These are phyloP conservation scores for Uncinocarpus reesii DNA, from an alignment of 2,329 filamentous ascomycete species.

Conservation along the genomic window DNA sequence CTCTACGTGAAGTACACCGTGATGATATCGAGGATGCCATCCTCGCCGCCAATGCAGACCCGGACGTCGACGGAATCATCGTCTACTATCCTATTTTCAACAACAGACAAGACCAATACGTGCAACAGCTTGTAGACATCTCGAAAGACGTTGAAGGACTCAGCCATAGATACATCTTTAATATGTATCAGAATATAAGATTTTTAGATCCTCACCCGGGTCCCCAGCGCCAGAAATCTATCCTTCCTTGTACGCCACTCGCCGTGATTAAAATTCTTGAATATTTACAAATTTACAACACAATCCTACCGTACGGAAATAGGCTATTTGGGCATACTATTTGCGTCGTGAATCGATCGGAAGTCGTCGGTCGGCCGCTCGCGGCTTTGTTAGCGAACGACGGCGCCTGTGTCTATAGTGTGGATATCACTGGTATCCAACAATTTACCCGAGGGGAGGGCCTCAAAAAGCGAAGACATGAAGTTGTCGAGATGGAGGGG, in stretches of 20 bases:
- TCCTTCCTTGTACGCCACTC: slow-evolving; percentile 89
- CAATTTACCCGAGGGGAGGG: slow-evolving; percentile 84
- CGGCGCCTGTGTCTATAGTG: slow-evolving; percentile 86
- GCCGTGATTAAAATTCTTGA: slow-evolving; percentile 96
- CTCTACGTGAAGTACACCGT: slow-evolving; percentile 71
- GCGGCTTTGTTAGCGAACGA: slow-evolving; percentile 93
- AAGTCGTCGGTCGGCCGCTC: slow-evolving; percentile 87
- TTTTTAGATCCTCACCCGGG: slow-evolving; percentile 66
- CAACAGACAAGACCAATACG: slow-evolving; percentile 79
- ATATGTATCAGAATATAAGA: slow-evolving; percentile 98
- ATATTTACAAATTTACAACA: slow-evolving; percentile 92
- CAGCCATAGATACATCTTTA: slow-evolving; percentile 87
- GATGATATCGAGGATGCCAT: slow-evolving; percentile 85
- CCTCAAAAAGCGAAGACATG: slow-evolving; percentile 73
- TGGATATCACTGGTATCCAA: slow-evolving; percentile 85
- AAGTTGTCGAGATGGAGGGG: slow-evolving; percentile 71
- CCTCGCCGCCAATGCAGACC: slow-evolving; percentile 70
- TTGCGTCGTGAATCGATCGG: slow-evolving; percentile 90
- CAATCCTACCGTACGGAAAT: slow-evolving; percentile 84
- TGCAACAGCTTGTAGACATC: slow-evolving; percentile 86
- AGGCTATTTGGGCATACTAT: slow-evolving; percentile 87
- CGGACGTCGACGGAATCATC: slow-evolving; percentile 73
- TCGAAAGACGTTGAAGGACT: slow-evolving; percentile 93
- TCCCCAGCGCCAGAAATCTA: slow-evolving; percentile 69
- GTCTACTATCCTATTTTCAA: slow-evolving; percentile 98